These are phyloP conservation scores for Talaromyces funiculosus DNA, from an alignment of 2,329 filamentous ascomycete species.

Conservation along the genomic window DNA sequence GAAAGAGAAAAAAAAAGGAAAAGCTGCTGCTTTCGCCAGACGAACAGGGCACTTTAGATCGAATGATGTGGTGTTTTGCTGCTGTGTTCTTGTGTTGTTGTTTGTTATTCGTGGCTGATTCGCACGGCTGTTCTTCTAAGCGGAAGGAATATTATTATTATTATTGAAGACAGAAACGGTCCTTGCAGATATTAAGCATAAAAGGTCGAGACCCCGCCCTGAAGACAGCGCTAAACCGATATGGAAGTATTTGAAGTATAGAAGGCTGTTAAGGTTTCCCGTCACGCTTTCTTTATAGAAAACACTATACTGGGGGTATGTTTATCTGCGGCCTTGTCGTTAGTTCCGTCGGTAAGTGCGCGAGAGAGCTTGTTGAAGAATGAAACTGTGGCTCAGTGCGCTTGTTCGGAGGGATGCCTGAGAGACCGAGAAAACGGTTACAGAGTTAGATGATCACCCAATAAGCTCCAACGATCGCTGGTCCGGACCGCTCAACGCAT, in stretches of 20 bases:
- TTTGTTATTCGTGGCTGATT: slow-evolving; percentile 6
- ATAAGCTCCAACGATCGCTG: not conserved
- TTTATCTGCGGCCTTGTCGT: not conserved
- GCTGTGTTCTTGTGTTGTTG: not conserved
- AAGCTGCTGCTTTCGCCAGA: not conserved
- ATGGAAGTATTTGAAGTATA: slow-evolving; percentile 9
- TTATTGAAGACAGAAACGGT: slow-evolving; percentile 10
- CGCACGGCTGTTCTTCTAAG: slow-evolving; percentile 4
- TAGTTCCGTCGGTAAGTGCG: not conserved
- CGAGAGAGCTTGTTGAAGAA: not conserved
- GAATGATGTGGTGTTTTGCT: not conserved
- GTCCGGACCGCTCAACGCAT: not conserved
- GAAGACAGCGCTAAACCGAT: slow-evolving; percentile 13
- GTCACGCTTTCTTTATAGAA: slow-evolving; percentile 1
- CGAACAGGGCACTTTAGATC: not conserved
- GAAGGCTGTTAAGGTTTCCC: slow-evolving; percentile 4
- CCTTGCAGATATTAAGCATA: slow-evolving; percentile 16
- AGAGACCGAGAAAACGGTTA: not conserved
- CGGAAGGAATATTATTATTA: slow-evolving; percentile 10
- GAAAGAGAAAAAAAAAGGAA: not conserved
- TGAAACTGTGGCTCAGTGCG: not conserved
- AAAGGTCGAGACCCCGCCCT: slow-evolving; percentile 14
- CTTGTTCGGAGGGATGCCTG: not conserved
- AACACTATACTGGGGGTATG: not conserved
- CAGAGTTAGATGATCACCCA: not conserved